Percentiles rank a stretch among this genome's conserved stretches.
Evolutionary conservation across 2,329 filamentous ascomycete genomes (phyloP).

Genomic region (Aspergillus viridinutans): DNA sequence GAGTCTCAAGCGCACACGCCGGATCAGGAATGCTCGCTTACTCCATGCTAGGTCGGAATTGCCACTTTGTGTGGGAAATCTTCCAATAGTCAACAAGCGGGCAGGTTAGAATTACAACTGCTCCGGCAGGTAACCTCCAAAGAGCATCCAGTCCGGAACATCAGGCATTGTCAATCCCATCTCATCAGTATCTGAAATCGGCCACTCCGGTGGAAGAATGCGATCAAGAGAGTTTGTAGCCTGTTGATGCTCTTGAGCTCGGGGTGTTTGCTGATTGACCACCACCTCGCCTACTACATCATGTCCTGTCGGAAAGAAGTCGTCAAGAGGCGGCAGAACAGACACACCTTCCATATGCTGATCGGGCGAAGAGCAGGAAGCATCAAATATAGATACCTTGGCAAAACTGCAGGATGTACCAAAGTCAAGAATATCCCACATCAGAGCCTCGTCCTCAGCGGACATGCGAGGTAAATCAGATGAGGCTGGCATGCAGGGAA

Average conservation of each 20-base stretch:
- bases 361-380: neutral
- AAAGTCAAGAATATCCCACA: constrained; percentile 26
- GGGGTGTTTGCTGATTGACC: too few species aligned
- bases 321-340: neutral
- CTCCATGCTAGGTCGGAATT: too few species aligned
- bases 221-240: neutral
- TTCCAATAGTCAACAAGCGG: too few species aligned
- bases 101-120: constrained; percentile 10
- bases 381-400: neutral
- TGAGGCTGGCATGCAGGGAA: constrained; percentile 22
- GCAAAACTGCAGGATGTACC: constrained; percentile 10
- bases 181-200: constrained; percentile 9
- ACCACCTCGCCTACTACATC: too few species aligned
- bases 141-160: constrained; percentile 24
- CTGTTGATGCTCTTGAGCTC: neutral
- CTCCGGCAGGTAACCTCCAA: constrained; percentile 19
- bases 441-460: constrained; percentile 17
- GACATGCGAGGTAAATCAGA: constrained; percentile 24
- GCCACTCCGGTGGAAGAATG: constrained; percentile 14
- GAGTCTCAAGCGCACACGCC: too few species aligned
- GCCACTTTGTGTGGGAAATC: too few species aligned
- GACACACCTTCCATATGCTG: neutral
- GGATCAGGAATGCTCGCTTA: too few species aligned
- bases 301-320: neutral
- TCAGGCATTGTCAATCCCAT: constrained; percentile 14